Evolutionary conservation across 129 eudicot species (phyloP), one percentile per base, ranked within the genome.

Genomic region (Saposhnikovia divaricata): DNA sequence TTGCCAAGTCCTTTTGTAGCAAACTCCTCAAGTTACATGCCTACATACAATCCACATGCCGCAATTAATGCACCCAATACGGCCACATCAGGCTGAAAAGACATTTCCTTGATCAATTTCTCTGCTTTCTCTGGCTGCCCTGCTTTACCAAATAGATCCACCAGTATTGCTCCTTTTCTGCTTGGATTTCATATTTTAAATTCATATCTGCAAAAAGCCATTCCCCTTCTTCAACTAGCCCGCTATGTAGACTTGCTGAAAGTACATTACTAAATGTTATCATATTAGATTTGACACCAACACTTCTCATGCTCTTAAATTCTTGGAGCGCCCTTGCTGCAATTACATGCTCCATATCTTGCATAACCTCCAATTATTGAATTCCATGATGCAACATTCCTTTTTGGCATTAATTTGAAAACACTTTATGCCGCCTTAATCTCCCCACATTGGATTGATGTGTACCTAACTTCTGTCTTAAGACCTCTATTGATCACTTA

Each of bases 151-250:
- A 88, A 89, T 16, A 93, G 82, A 78, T 93, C 97, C 86, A 93
- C 98, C 97, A 93, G 80, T 93, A 93, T 51, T 93, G 97, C 84
- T 93, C 90, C 89, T 82, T 82, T 68, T 84, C 88, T 53, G 90
- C 77, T 73, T 78, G 14, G n/a, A 93, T 44, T 21, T 90, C 90
- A 27, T 89, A 89, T 74, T 74, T 84, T 38, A 15, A 74, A 45
- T 38, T 82, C 94, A 91, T 93, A 43, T 34, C 37, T 34, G 3
- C 18, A 80, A 93, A 93, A 31, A 85, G 76, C 37, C 9, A 57
- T 83, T 93, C 97, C 2, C 97, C 98, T 79, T 91, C 97, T 76
- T 87, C 86, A 48, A 91, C 92, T 31, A 87, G 48, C 15, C 97
- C 98, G 11, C 90, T 90, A 61, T 91, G 97, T 31, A 77, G 93